Percentiles rank a stretch among this genome's conserved stretches.
Evolutionary conservation across 2,329 filamentous ascomycete genomes (phyloP).

Genomic region (Emericellopsis atlantica): DNA sequence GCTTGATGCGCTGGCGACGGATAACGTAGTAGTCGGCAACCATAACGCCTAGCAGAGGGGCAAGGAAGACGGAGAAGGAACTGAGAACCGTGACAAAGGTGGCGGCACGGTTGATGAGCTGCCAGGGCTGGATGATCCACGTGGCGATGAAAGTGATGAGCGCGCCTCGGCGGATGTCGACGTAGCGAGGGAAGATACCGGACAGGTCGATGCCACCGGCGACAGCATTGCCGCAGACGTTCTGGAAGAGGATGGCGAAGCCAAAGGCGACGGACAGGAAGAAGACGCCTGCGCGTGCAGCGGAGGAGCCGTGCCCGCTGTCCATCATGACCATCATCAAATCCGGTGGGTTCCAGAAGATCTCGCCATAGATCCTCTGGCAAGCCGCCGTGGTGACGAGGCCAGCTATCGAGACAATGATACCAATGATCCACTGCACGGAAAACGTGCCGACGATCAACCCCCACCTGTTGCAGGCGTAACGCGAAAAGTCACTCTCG

Average conservation of each 20-base stretch:
- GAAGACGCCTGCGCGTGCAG: constrained; percentile 13
- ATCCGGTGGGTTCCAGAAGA: constrained; percentile 13
- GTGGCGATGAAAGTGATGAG: constrained; percentile 10
- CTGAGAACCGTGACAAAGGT: constrained; percentile 13
- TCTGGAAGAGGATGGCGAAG: constrained; percentile 14
- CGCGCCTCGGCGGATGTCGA: constrained; percentile 14
- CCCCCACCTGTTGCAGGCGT: constrained; percentile 8
- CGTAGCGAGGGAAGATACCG: constrained; percentile 12
- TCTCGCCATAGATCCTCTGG: constrained; percentile 12
- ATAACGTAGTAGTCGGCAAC: constrained; percentile 14
- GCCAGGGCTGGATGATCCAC: constrained; percentile 15
- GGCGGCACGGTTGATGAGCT: constrained; percentile 14
- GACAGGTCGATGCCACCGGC: constrained; percentile 16
- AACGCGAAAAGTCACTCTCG: constrained; percentile 15
- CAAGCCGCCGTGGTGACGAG: constrained; percentile 13
- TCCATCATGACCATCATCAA: constrained; percentile 15
- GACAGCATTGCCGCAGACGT: constrained; percentile 14
- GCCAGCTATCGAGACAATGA: constrained; percentile 12
- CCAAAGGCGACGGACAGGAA: constrained; percentile 13
- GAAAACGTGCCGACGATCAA: constrained; percentile 12
- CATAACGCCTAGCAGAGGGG: constrained; percentile 15
- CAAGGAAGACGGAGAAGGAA: constrained; percentile 15
- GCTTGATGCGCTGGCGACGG: constrained; percentile 19
- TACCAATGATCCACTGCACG: constrained; percentile 13
- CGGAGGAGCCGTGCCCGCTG: constrained; percentile 7